A percentile compares a stretch with the other conserved stretches of the same genome.
Conservation (phyloP, 2,329 filamentous ascomycete genomes). For the Stachybotrys echinatus region DNA sequence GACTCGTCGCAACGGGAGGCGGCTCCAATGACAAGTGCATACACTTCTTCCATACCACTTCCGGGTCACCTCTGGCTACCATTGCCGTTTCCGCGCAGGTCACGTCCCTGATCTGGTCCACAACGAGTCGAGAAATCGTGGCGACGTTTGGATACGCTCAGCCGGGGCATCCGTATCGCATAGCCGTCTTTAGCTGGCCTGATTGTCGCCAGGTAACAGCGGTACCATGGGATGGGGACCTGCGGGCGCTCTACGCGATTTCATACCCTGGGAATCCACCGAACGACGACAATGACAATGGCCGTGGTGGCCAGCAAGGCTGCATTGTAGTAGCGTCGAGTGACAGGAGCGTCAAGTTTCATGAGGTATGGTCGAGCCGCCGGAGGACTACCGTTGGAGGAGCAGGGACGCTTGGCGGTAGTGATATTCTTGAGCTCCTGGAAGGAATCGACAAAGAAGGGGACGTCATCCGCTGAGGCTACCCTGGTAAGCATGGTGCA, state of each 20-base stretch:
- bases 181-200: slow-evolving; percentile 94
- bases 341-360: slow-evolving; percentile 89
- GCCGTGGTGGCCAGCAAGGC: slow-evolving; percentile 25
- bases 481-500: not conserved
- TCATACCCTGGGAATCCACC: slow-evolving; percentile 60
- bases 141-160: slow-evolving; percentile 93
- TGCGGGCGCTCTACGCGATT: slow-evolving; percentile 82
- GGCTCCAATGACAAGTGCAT: slow-evolving; percentile 94
- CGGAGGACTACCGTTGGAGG: slow-evolving; percentile 47
- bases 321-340: slow-evolving; percentile 90
- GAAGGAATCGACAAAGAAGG: slow-evolving; percentile 74
- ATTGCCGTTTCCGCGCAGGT: slow-evolving; percentile 93
- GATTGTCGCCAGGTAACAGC: slow-evolving; percentile 80
- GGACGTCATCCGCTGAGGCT: slow-evolving; percentile 59
- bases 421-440: slow-evolving; percentile 76
- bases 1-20: slow-evolving; percentile 82
- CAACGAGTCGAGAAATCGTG: slow-evolving; percentile 76
- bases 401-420: slow-evolving; percentile 67
- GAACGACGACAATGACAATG: slow-evolving; percentile 15
- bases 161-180: slow-evolving; percentile 80
- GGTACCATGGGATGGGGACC: slow-evolving; percentile 76
- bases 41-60: slow-evolving; percentile 86
- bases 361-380: slow-evolving; percentile 81
- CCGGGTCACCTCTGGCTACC: slow-evolving; percentile 78
- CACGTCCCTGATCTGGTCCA: slow-evolving; percentile 87